Conservation (phyloP, 495 filamentous ascomycete genomes). For the Daldinia grandis region DNA sequence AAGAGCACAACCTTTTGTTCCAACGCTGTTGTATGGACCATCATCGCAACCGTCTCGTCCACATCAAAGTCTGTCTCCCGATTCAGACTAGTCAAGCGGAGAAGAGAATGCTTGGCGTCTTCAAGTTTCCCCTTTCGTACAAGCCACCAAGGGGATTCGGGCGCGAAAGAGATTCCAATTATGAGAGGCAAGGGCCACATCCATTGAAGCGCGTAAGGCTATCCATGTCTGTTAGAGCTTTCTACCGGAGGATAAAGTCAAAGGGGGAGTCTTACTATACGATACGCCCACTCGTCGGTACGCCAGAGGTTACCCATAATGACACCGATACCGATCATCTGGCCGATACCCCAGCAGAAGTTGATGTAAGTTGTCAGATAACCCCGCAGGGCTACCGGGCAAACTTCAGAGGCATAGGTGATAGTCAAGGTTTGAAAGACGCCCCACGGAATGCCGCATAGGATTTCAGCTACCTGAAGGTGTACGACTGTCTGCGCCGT, state of each 20-base stretch:
- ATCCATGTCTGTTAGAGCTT: slow-evolving; percentile 25
- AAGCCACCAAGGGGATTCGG: slow-evolving; percentile 86
- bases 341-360: slow-evolving; percentile 82
- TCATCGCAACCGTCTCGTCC: slow-evolving; percentile 83
- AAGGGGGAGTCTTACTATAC: slow-evolving; percentile 52
- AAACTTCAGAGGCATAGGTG: slow-evolving; percentile 84
- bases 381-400: slow-evolving; percentile 73
- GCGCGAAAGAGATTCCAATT: slow-evolving; percentile 73
- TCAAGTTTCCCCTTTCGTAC: slow-evolving; percentile 73
- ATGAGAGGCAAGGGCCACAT: slow-evolving; percentile 83
- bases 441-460: slow-evolving; percentile 81
- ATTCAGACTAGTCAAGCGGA: slow-evolving; percentile 68
- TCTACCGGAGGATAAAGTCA: background rate
- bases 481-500: slow-evolving; percentile 73
- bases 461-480: slow-evolving; percentile 76
- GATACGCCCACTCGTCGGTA: slow-evolving; percentile 67
- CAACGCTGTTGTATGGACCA: slow-evolving; percentile 80
- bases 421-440: slow-evolving; percentile 82
- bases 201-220: slow-evolving; percentile 80
- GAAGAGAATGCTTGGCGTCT: slow-evolving; percentile 72
- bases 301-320: slow-evolving; percentile 68
- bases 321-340: slow-evolving; percentile 77
- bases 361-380: slow-evolving; percentile 85
- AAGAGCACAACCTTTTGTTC: slow-evolving; percentile 62
- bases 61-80: slow-evolving; percentile 70